Evolutionary conservation across 2,329 filamentous ascomycete species (phyloP), one percentile per base, ranked within the genome.

Genomic region (Coniella vitis): DNA sequence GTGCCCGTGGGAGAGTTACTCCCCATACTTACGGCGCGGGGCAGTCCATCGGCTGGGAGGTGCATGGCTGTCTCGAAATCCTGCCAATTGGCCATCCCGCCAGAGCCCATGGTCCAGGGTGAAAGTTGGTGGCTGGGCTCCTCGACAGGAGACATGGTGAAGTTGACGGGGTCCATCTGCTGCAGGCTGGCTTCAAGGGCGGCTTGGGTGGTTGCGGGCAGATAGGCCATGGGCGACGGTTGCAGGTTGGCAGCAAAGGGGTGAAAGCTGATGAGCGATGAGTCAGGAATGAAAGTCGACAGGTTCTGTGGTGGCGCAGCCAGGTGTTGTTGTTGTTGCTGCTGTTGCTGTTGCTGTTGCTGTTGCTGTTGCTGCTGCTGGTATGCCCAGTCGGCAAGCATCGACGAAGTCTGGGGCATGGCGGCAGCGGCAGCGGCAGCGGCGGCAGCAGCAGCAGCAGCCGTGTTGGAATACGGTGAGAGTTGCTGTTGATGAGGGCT

Each of bases 1-100:
- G 84, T 87, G 58, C 86, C 84, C 1, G 84, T 87, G 1, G 87
- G 87, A 34, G 87, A 90, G 60, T 80, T 83, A 63, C 70, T 79
- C 49, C 71, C 75, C 51, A 76, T 58, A 58, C 72, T 75, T 48
- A 60, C 61, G 40, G 71, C 65, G 14, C 69, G 66, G 4, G 68
- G 63, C 7, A 75, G 62, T 7, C 66, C 66, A 61, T 78, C 69
- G 2, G 64, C 47, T 8, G 65, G 65, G 44, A 65, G 67, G 38
- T 66, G 66, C 53, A 78, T 71, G 38, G 84, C 81, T 50, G 79
- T 75, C 57, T 86, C 82, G 59, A 95, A 86, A 61, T 95, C 89
- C 55, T 88, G 83, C 81, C 85, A 90, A 56, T 86, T 84, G 43
- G 84, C 80, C 69, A 86, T 82, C 55, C 81, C 78, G 68, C 75